Percentiles rank a stretch among this genome's conserved stretches.
Conservation (phyloP, 1,284 basidiomycete species). For the Cutaneotrichosporon sp. region DNA sequence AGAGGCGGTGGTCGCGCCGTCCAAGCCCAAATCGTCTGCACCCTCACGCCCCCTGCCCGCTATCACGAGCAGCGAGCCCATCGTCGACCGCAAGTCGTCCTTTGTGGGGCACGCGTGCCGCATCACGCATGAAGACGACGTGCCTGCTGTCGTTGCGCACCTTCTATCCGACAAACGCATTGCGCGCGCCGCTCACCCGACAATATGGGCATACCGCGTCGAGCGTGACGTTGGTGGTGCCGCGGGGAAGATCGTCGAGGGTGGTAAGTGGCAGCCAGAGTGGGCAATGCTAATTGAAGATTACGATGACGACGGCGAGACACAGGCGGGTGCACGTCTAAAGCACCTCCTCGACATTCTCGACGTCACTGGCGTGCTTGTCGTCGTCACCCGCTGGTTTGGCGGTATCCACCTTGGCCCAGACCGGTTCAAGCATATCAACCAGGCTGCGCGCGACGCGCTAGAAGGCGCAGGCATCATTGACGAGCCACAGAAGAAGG, state of each 20-base stretch:
- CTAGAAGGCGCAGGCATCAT: constrained; percentile 75
- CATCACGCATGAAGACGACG: constrained; percentile 71
- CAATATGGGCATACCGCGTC: constrained; percentile 68
- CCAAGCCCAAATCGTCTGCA: background rate
- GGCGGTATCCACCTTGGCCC: constrained; percentile 66
- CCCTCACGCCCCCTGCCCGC: constrained; percentile 24
- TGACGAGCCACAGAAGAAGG: constrained; percentile 43
- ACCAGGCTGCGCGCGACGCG: constrained; percentile 79
- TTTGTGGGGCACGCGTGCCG: constrained; percentile 77
- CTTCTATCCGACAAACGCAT: constrained; percentile 60
- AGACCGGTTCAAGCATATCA: constrained; percentile 88
- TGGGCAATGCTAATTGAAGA: constrained; percentile 53
- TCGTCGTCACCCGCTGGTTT: constrained; percentile 60
- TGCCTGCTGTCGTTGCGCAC: constrained; percentile 64
- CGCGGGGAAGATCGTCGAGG: constrained; percentile 33
- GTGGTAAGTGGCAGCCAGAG: constrained; percentile 30
- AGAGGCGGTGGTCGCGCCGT: too few species aligned
- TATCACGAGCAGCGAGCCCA: constrained; percentile 66
- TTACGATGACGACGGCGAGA: constrained; percentile 89
- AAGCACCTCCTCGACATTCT: constrained; percentile 83
- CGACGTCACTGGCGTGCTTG: constrained; percentile 62
- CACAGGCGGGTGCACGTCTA: constrained; percentile 77
- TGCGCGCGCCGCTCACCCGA: constrained; percentile 70
- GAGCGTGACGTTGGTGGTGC: constrained; percentile 36
- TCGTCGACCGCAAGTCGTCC: constrained; percentile 71